These are phyloP conservation scores for Cladosporium sp. DNA, from an alignment of 2,329 filamentous ascomycete species.

Conservation along the genomic window DNA sequence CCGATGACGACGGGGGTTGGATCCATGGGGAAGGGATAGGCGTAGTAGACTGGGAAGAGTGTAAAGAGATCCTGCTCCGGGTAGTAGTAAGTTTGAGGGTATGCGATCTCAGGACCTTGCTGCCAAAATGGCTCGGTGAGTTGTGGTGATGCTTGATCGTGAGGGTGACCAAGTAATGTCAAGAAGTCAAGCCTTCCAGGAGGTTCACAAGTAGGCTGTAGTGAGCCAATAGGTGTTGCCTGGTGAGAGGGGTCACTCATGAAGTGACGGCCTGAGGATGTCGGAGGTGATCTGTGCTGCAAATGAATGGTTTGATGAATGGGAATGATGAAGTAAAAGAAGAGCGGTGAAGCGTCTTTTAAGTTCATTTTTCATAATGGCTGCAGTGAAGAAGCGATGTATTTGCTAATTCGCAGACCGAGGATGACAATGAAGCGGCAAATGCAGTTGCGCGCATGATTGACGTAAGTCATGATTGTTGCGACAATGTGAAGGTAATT, in stretches of 20 bases:
- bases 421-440: too few relatives aligned
- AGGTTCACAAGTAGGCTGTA: not conserved
- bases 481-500: not conserved
- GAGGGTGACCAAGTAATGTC: slow-evolving; percentile 3
- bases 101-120: slow-evolving; percentile 6
- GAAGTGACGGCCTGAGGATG: not conserved
- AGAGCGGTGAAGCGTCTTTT: not conserved
- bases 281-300: not conserved
- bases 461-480: too few relatives aligned
- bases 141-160: slow-evolving; percentile 6
- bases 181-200: not conserved
- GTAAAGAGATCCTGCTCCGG: slow-evolving; percentile 3
- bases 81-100: slow-evolving; percentile 5
- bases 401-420: not conserved
- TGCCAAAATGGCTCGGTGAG: slow-evolving; percentile 12
- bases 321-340: not conserved
- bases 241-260: not conserved
- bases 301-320: not conserved
- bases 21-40: not conserved
- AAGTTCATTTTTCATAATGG: not conserved
- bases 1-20: slow-evolving; percentile 2
- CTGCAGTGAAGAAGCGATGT: slow-evolving; percentile 1
- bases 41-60: not conserved
- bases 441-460: too few relatives aligned
- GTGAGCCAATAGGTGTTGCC: not conserved